Percentiles rank a stretch among this genome's conserved stretches.
phyloP scores from a whole-genome alignment of 2,329 filamentous ascomycete genomes.

The Aspergillus transmontanensis region DNA sequence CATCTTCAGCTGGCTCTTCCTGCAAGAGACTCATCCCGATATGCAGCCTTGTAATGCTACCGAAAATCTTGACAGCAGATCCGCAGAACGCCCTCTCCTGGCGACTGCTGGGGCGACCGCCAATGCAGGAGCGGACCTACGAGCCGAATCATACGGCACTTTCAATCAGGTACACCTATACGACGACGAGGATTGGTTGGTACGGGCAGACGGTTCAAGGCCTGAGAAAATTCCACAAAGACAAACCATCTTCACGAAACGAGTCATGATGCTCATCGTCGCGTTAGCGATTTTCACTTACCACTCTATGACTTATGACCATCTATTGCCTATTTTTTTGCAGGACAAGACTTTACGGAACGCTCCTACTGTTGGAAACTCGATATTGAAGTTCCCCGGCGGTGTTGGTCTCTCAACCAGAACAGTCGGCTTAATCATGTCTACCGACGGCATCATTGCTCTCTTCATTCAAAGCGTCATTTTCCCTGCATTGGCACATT shows the following conservation, averaged over 20 bases:
- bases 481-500: slow-evolving; percentile 66
- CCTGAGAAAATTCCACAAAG: slow-evolving; percentile 41
- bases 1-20: slow-evolving; percentile 73
- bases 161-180: slow-evolving; percentile 62
- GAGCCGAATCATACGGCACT: slow-evolving; percentile 78
- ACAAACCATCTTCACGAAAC: slow-evolving; percentile 59
- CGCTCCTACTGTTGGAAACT: slow-evolving; percentile 26
- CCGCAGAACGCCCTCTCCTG: slow-evolving; percentile 72
- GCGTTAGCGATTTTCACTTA: slow-evolving; percentile 89
- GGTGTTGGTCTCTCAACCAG: slow-evolving; percentile 68
- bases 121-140: slow-evolving; percentile 71
- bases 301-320: slow-evolving; percentile 93
- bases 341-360: slow-evolving; percentile 63
- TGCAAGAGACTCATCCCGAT: slow-evolving; percentile 88
- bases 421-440: slow-evolving; percentile 69
- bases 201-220: slow-evolving; percentile 51
- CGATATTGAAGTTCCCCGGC: slow-evolving; percentile 61
- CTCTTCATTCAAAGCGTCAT: slow-evolving; percentile 73
- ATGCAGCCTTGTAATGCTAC: slow-evolving; percentile 60
- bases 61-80: slow-evolving; percentile 43
- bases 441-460: slow-evolving; percentile 70
- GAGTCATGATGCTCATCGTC: slow-evolving; percentile 74
- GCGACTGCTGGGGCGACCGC: slow-evolving; percentile 74
- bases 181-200: slow-evolving; percentile 55
- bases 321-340: slow-evolving; percentile 88